A percentile compares a stretch with the other conserved stretches of the same genome.
Conservation (phyloP, 2,329 filamentous ascomycete genomes). For the Westerdykella aurantiaca region DNA sequence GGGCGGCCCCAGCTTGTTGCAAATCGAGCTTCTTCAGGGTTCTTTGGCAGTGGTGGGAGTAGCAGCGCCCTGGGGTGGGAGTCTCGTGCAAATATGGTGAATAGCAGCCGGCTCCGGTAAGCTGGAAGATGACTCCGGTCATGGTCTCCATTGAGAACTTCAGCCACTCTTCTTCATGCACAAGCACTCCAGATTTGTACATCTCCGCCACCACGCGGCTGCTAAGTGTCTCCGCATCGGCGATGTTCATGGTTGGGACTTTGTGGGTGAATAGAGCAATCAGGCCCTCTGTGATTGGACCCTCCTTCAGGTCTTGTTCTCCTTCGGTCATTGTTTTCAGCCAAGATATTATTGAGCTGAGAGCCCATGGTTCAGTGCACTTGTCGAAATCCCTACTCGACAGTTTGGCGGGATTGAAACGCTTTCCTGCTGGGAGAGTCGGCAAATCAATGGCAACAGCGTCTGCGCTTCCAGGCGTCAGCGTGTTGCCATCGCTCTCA, state of each 20-base stretch:
- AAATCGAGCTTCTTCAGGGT: conserved; percentile 93
- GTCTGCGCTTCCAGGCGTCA: conserved; percentile 44
- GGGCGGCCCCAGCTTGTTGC: conserved; percentile 61
- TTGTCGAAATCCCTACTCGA: conserved; percentile 73
- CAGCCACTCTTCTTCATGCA: conserved; percentile 95
- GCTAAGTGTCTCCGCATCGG: conserved; percentile 85
- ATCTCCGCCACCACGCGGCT: conserved; percentile 72
- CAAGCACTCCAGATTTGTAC: conserved; percentile 69
- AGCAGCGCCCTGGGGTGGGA: conserved; percentile 68
- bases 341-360: conserved; percentile 84
- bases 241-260: conserved; percentile 96
- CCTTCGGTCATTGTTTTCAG: conserved; percentile 84
- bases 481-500: conserved; percentile 50
- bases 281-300: conserved; percentile 79
- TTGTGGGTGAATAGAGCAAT: conserved; percentile 88
- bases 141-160: conserved; percentile 78
- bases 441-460: conserved; percentile 73
- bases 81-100: conserved; percentile 72
- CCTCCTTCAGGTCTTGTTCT: conserved; percentile 78
- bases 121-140: conserved; percentile 86
- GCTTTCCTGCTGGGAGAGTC: conserved; percentile 69
- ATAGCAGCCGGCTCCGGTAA: conserved; percentile 89
- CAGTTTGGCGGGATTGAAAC: conserved; percentile 81
- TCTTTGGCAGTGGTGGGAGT: conserved; percentile 87
- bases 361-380: conserved; percentile 85